Evolutionary conservation across 148 eudicot genomes (phyloP).

Genomic region (Simmondsia chinensis): DNA sequence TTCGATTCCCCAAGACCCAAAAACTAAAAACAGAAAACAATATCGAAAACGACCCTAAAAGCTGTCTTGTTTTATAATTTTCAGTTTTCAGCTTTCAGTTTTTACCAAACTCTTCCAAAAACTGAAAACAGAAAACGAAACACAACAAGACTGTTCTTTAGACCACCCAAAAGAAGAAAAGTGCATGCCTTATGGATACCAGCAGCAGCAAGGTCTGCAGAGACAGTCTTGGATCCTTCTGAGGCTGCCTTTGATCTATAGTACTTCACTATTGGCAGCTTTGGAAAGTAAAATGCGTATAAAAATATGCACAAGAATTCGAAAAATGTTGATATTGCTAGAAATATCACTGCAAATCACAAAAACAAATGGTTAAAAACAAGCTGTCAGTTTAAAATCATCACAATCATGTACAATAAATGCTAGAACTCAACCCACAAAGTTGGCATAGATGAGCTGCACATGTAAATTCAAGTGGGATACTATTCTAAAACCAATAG

Average conservation of each 20-base stretch:
- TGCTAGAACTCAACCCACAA: too few relatives aligned
- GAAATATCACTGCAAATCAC: conserved; percentile 52
- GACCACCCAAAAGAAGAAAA: not conserved
- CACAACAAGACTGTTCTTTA: not conserved
- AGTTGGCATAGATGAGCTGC: too few relatives aligned
- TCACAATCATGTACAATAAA: too few relatives aligned
- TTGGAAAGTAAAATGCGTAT: conserved; percentile 42
- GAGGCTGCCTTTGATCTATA: conserved; percentile 50
- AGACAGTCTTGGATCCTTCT: conserved; percentile 56
- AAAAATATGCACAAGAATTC: conserved; percentile 46
- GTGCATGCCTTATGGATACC: conserved; percentile 31
- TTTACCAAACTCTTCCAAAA: too few relatives aligned
- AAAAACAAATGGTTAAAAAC: not conserved
- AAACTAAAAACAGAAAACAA: too few relatives aligned
- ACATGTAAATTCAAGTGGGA: too few relatives aligned
- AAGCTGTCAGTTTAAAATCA: not conserved
- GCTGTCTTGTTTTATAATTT: too few relatives aligned
- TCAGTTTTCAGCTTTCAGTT: too few relatives aligned
- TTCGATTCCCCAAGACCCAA: too few relatives aligned
- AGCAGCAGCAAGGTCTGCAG: conserved; percentile 45
- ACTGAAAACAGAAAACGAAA: too few relatives aligned
- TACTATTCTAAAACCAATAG: too few relatives aligned
- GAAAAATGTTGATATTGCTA: conserved; percentile 30
- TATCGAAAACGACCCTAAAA: too few relatives aligned
- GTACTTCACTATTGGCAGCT: conserved; percentile 49